These are phyloP conservation scores for Phaeosphaeriaceae sp. DNA, from an alignment of 2,329 filamentous ascomycete genomes.

Conservation along the genomic window DNA sequence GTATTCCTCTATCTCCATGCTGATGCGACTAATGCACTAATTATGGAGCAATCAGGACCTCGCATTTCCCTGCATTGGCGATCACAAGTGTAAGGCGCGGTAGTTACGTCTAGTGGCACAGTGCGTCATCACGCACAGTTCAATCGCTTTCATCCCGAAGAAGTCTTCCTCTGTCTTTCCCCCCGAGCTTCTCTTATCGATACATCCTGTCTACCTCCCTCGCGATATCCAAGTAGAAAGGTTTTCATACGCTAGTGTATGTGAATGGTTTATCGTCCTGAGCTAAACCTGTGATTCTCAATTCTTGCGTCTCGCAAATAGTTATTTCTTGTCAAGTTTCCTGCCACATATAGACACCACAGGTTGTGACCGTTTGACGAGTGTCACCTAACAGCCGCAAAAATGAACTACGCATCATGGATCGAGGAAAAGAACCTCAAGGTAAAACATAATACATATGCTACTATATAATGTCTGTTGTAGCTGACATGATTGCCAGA, in stretches of 20 bases:
- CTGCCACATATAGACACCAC: background rate
- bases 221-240: no score
- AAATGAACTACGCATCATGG: constrained; percentile 54
- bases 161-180: background rate
- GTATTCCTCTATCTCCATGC: constrained; percentile 10
- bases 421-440: constrained; percentile 55
- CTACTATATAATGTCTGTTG: background rate
- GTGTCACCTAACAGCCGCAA: constrained; percentile 15
- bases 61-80: constrained; percentile 14
- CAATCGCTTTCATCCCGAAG: constrained; percentile 1
- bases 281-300: background rate
- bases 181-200: no score
- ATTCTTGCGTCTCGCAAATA: background rate
- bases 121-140: constrained; percentile 26
- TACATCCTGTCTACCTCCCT: no score
- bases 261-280: background rate
- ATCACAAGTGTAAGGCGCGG: constrained; percentile 20
- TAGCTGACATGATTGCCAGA: constrained; percentile 26
- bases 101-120: constrained; percentile 5
- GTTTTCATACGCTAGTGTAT: no score
- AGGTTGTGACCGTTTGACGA: constrained; percentile 4
- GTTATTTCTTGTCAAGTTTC: constrained; percentile 1
- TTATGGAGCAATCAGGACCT: constrained; percentile 25
- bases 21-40: constrained; percentile 21
- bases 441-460: constrained; percentile 22